Base-by-base conservation (phyloP, 306 rosid genomes). In the Casuarina cunninghamiana region DNA sequence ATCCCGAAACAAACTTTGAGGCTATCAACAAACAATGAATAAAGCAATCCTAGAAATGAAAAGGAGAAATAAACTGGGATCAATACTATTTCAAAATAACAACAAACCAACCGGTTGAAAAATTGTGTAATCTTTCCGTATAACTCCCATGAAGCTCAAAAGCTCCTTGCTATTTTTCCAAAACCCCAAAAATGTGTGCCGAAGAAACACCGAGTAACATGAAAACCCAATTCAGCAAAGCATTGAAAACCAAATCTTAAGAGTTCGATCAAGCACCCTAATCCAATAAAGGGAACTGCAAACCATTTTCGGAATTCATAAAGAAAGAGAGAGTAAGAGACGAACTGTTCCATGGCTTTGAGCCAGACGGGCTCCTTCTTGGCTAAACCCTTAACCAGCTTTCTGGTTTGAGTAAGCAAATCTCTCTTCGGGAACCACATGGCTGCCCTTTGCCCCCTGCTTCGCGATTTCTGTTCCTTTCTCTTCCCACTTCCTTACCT, bases 331-430 rank as follows among this genome's bases (percentile, higher is more conserved):
- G 76, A 74, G 65, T 62, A 67, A 69, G 75, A 69, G 69, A 78
- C 88, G 39, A 48, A 92, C 97, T 84, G 91, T 79, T 92, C 93
- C 98, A 92, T 92, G 83, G 97, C 98, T 87, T 94, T 94, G 85
- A 92, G 93, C 97, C 97, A 94, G 51, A 86, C 60, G 19, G 98
- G 97, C 84, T 94, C 91, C 0, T 91, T 83, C 82, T 77, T 86
- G 78, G 97, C 98, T 72, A 89, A 69, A 57, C 98, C 98, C 85
- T 90, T 92, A 37, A 92, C 97, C 13, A 94, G 92, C 93, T 90
- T 94, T 83, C 88, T 82, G 37, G 97, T 88, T 53, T 82, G 85
- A 21, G 81, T 72, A 70, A 94, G 86, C 82, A 94, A 80, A 83
- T 94, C 87, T 48, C 98, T 97, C 60, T 75, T 82, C 90, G 87